Evolutionary conservation across 2,329 filamentous ascomycete genomes (phyloP).

Genomic region (Colletotrichum sansevieriae): DNA sequence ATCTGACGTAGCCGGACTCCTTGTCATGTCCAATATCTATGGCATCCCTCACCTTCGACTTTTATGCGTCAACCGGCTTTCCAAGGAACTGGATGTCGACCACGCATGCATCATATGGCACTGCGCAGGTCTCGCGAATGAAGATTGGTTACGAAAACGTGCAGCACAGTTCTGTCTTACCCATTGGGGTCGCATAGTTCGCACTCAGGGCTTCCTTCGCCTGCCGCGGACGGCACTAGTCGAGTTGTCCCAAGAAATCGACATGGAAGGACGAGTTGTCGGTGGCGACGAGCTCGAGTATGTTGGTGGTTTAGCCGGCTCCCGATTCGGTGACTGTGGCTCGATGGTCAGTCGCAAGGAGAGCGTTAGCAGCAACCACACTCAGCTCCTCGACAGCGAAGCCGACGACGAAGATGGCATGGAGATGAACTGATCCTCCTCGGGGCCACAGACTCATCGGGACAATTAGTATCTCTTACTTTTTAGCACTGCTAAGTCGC

Average conservation of each 20-base stretch:
- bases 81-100: constrained; percentile 91
- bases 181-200: constrained; percentile 94
- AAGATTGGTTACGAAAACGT: constrained; percentile 92
- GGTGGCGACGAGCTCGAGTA: constrained; percentile 85
- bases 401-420: constrained; percentile 73
- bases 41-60: constrained; percentile 94
- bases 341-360: constrained; percentile 63
- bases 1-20: constrained; percentile 89
- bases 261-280: constrained; percentile 91
- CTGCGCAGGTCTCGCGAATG: constrained; percentile 87
- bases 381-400: constrained; percentile 69
- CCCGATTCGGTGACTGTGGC: constrained; percentile 58
- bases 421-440: constrained; percentile 59
- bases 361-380: constrained; percentile 71
- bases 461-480: too few relatives aligned
- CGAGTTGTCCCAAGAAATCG: constrained; percentile 92
- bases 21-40: constrained; percentile 98
- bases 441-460: too few relatives aligned
- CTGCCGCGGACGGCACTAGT: constrained; percentile 85
- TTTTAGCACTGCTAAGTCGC: not conserved
- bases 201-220: constrained; percentile 86
- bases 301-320: constrained; percentile 63
- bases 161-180: constrained; percentile 90
- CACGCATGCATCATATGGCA: constrained; percentile 98
- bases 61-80: constrained; percentile 89